phyloP scores from a whole-genome alignment of 495 filamentous ascomycete species.

The Tirmania nivea region DNA sequence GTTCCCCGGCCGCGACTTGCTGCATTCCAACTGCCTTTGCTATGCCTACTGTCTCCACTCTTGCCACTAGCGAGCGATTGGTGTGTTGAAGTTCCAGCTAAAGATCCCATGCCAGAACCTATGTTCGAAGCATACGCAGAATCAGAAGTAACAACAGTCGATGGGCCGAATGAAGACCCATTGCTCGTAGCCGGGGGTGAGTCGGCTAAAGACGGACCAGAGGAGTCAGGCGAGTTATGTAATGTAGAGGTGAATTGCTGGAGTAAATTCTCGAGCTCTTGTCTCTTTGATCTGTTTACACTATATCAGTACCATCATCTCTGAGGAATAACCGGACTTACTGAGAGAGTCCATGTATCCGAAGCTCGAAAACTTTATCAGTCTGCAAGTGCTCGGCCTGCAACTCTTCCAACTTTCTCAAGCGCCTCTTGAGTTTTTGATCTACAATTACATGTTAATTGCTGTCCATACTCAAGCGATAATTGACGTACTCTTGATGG shows the following conservation, averaged over 20 bases:
- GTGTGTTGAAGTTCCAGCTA: not conserved
- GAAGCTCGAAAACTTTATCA: constrained; percentile 58
- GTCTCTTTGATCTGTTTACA: constrained; percentile 32
- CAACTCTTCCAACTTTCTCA: constrained; percentile 43
- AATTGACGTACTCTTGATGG: constrained; percentile 35
- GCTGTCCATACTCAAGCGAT: not conserved
- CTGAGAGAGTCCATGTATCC: constrained; percentile 42
- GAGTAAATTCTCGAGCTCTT: constrained; percentile 49
- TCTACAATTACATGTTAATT: constrained; percentile 6
- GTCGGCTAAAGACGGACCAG: constrained; percentile 23
- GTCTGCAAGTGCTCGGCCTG: constrained; percentile 34
- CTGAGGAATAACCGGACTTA: not conserved
- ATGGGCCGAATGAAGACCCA: constrained; percentile 8
- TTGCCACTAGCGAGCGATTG: not conserved
- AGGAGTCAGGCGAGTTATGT: constrained; percentile 21
- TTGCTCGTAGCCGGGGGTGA: constrained; percentile 24
- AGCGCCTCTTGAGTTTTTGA: constrained; percentile 41
- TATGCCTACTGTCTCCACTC: constrained; percentile 1
- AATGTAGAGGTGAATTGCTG: constrained; percentile 40
- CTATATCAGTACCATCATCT: not conserved
- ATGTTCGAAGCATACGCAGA: constrained; percentile 38
- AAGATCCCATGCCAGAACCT: constrained; percentile 20
- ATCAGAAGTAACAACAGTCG: constrained; percentile 25
- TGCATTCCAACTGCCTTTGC: constrained; percentile 10
- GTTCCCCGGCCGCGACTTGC: not conserved